A percentile compares a stretch with the other conserved stretches of the same genome.
Evolutionary conservation across 768 basidiomycete genomes (phyloP).

Genomic region (Ramaria sp.): DNA sequence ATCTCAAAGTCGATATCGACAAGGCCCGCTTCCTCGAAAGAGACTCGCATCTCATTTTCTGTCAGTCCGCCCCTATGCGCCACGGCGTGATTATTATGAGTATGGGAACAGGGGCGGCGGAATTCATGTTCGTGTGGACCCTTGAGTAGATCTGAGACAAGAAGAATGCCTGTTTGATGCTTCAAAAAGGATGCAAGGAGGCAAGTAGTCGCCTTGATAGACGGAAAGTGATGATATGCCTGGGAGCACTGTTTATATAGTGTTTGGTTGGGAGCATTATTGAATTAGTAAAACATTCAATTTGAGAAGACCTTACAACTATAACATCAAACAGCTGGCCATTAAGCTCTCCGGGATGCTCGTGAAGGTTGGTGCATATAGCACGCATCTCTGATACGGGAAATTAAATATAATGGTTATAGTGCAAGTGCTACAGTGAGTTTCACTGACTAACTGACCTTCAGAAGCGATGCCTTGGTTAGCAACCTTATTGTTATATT

Average conservation of each 20-base stretch:
- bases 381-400: constrained; percentile 46
- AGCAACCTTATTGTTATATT: constrained; percentile 44
- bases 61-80: constrained; percentile 45
- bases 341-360: constrained; percentile 35
- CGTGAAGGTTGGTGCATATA: constrained; percentile 40
- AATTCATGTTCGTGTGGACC: constrained; percentile 21
- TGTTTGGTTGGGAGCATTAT: neutral
- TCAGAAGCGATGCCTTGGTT: constrained; percentile 55
- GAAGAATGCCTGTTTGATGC: constrained; percentile 41
- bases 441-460: constrained; percentile 9
- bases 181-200: constrained; percentile 48
- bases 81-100: constrained; percentile 22
- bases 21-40: constrained; percentile 47
- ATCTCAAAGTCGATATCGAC: constrained; percentile 29
- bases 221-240: constrained; percentile 54
- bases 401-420: neutral
- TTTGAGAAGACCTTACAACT: constrained; percentile 37
- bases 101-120: constrained; percentile 1
- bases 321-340: constrained; percentile 57
- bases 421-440: neutral
- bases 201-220: constrained; percentile 39
- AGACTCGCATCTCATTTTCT: constrained; percentile 34
- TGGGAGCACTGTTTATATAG: constrained; percentile 38
- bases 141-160: constrained; percentile 46
- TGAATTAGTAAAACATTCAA: neutral